These are phyloP conservation scores for Colletotrichum camelliae DNA, from an alignment of 2,329 filamentous ascomycete species.

Conservation along the genomic window DNA sequence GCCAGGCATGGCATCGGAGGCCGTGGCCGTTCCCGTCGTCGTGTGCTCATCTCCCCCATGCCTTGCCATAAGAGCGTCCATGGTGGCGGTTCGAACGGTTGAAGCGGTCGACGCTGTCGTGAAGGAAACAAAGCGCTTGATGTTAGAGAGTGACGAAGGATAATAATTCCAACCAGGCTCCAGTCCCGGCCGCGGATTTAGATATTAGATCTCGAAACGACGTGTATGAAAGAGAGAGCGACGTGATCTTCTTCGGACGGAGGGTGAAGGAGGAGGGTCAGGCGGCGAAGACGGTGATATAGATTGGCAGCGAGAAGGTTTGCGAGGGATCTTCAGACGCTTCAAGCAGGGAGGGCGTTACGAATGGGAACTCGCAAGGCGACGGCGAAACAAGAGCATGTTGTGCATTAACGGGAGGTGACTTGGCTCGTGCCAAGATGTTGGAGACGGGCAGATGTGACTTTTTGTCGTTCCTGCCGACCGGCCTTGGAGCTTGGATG, in stretches of 20 bases:
- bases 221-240: not conserved
- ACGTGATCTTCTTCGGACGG: not conserved
- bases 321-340: slow-evolving; percentile 25
- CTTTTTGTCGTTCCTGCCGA: slow-evolving; percentile 6
- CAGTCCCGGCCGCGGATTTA: slow-evolving; percentile 7
- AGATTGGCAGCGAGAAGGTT: slow-evolving; percentile 20
- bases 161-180: slow-evolving; percentile 8
- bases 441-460: not conserved
- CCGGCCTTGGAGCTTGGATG: not conserved
- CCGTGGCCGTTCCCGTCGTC: not conserved
- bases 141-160: not conserved
- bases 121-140: not conserved
- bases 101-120: slow-evolving; percentile 1
- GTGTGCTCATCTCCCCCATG: slow-evolving; percentile 10
- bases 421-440: slow-evolving; percentile 16
- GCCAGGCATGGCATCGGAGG: slow-evolving; percentile 16
- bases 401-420: slow-evolving; percentile 17
- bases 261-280: not conserved
- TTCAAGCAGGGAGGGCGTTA: slow-evolving; percentile 10
- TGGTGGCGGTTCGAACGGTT: not conserved
- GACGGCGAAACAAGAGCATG: slow-evolving; percentile 18
- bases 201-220: not conserved
- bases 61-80: slow-evolving; percentile 15
- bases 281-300: slow-evolving; percentile 13
- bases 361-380: not conserved